Evolutionary conservation across 2,329 filamentous ascomycete species (phyloP).

Genomic region (Penicillium brevicompactum): DNA sequence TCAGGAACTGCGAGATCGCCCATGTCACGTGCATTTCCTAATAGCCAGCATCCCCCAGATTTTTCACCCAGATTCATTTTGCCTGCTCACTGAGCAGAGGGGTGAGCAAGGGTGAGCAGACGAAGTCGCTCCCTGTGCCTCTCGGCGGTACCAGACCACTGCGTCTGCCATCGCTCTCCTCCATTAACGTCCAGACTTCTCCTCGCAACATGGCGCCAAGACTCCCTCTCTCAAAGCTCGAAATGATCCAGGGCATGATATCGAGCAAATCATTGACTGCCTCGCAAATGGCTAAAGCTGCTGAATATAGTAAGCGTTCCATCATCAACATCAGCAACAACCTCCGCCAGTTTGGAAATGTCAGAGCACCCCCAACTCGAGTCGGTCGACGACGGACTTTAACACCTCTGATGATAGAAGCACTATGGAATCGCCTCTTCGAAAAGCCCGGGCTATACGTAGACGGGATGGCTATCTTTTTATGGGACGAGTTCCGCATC

Average conservation of each 20-base stretch:
- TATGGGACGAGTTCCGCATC: too few relatives aligned
- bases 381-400: too few relatives aligned
- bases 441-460: too few relatives aligned
- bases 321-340: conserved; percentile 14
- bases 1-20: neutral
- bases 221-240: conserved; percentile 9
- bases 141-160: neutral
- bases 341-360: conserved; percentile 11
- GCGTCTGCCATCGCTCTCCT: neutral
- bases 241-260: conserved; percentile 14
- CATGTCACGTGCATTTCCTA: neutral
- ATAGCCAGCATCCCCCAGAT: neutral
- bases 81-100: neutral
- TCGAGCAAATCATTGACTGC: conserved; percentile 11
- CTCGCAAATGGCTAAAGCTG: conserved; percentile 11
- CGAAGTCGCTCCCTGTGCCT: neutral
- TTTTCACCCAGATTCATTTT: neutral
- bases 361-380: conserved; percentile 19
- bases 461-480: too few relatives aligned
- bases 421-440: too few relatives aligned
- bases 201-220: conserved; percentile 5
- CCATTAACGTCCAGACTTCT: neutral
- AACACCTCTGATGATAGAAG: too few relatives aligned
- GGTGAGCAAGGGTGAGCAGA: neutral
- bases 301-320: too few relatives aligned